Evolutionary conservation across 805 yeast genomes (phyloP).

Genomic region (Lachancea cidri): DNA sequence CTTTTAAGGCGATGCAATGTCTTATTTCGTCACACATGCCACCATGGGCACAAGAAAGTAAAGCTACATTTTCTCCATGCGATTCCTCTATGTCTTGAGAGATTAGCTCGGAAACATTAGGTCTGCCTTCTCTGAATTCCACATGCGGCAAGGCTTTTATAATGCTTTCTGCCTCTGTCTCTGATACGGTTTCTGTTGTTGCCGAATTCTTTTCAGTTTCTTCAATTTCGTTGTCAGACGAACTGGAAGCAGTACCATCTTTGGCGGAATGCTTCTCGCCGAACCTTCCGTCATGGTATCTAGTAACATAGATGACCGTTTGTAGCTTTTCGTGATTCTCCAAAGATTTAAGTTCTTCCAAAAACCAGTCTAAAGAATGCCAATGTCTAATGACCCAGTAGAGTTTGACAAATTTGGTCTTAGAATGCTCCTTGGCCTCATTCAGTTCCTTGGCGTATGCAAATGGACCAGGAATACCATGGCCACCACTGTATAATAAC

Average conservation of each 20-base stretch:
- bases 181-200: neutral
- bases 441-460: slow-evolving; percentile 11
- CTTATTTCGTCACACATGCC: slow-evolving; percentile 50
- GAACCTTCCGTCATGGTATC: slow-evolving; percentile 23
- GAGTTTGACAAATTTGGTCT: slow-evolving; percentile 10
- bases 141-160: slow-evolving; percentile 32
- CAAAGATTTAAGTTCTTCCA: slow-evolving; percentile 13
- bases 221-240: slow-evolving; percentile 9
- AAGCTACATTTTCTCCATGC: slow-evolving; percentile 37
- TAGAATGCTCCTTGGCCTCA: slow-evolving; percentile 6
- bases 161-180: slow-evolving; percentile 7
- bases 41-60: slow-evolving; percentile 54
- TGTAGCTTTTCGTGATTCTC: slow-evolving; percentile 16
- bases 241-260: neutral
- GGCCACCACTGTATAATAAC: slow-evolving; percentile 43
- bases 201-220: slow-evolving; percentile 3
- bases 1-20: slow-evolving; percentile 35
- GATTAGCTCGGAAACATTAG: slow-evolving; percentile 37
- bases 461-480: slow-evolving; percentile 43
- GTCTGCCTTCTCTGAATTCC: slow-evolving; percentile 43
- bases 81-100: slow-evolving; percentile 36
- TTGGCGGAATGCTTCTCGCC: slow-evolving; percentile 9
- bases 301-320: slow-evolving; percentile 53
- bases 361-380: slow-evolving; percentile 17
- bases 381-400: slow-evolving; percentile 17